A percentile compares a stretch with the other conserved stretches of the same genome.
phyloP scores from a whole-genome alignment of 2,329 filamentous ascomycete genomes.

The Nigrospora oryzae region DNA sequence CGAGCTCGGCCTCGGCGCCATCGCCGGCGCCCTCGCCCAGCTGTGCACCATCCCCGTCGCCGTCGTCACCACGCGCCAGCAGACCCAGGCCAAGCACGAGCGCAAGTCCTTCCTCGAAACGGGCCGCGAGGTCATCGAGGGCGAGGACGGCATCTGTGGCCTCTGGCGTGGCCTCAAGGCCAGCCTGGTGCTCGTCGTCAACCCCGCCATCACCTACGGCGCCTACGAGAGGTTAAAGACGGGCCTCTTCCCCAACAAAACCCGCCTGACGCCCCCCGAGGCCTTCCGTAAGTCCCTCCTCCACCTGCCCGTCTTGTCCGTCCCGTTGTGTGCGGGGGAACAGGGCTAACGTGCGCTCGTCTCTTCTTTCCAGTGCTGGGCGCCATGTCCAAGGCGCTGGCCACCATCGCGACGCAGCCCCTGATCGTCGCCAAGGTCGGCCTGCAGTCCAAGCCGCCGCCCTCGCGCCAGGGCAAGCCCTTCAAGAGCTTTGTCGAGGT shows the following conservation, averaged over 20 bases:
- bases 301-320: too few relatives aligned
- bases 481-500: constrained; percentile 93
- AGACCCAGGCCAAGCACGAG: constrained; percentile 79
- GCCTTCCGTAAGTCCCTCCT: constrained; percentile 67
- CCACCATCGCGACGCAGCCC: constrained; percentile 87
- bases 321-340: background rate
- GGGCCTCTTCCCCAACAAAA: constrained; percentile 67
- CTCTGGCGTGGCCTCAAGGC: constrained; percentile 95
- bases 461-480: constrained; percentile 74
- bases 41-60: constrained; percentile 94
- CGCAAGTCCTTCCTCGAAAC: constrained; percentile 83
- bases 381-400: constrained; percentile 84
- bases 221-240: constrained; percentile 86
- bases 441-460: constrained; percentile 85
- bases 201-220: constrained; percentile 95
- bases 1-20: constrained; percentile 77
- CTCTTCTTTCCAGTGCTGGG: constrained; percentile 60
- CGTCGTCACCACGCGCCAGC: constrained; percentile 90
- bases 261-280: constrained; percentile 71
- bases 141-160: constrained; percentile 81
- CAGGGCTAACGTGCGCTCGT: background rate
- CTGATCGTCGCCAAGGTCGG: constrained; percentile 97
- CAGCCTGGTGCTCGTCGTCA: constrained; percentile 89
- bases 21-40: constrained; percentile 85
- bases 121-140: constrained; percentile 78